Base-by-base conservation (phyloP, 208 protist species). In the Paratrypanosoma confusum region DNA sequence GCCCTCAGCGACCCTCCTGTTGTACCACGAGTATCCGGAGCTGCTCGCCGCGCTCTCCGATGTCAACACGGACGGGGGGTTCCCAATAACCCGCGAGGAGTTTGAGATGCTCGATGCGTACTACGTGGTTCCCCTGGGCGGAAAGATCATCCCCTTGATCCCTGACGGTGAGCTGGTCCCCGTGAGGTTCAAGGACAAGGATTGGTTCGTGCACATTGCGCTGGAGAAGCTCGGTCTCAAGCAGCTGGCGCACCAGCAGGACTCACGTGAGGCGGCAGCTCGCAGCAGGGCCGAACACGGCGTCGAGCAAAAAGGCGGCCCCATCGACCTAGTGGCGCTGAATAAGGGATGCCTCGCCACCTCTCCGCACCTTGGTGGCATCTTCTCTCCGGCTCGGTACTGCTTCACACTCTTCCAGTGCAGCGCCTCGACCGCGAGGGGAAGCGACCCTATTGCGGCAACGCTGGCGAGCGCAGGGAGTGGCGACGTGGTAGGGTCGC, bases 191-290 rank as follows among this genome's bases (percentile, higher is more conserved):
- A 17, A 38, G 36, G 42, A 51, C 24, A 50, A 51, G 8, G 42
- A 58, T 42, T 31, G 16, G 10, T 58, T 58, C 42, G 31, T 47
- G 16, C 24, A 6, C 0, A 39, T 58, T 31, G 41, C 51, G 10
- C 37, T 3, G 27, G 11, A 3, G 5, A 58, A 58, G 28, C 35
- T 58, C 29, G 29, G 29, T n/a, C 10, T 34, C 29, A 34, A 34
- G 11, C 29, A 14, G 11, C 11, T 14, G n/a, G 29, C 11, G 10
- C 11, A n/a, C n/a, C 11, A 34, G 11, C 10, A n/a, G 10, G 29
- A 10, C 29, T 10, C 29, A 34, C n/a, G 11, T n/a, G 29, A 10
- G n/a, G 29, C 29, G 10, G 29, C 29, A 34, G 29, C n/a, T 34
- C n/a, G 11, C 29, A 34, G 29, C 29, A n/a, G n/a, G 29, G 10